Conservation (phyloP, 2,329 filamentous ascomycete species). For the Calonectria fujianensis region DNA sequence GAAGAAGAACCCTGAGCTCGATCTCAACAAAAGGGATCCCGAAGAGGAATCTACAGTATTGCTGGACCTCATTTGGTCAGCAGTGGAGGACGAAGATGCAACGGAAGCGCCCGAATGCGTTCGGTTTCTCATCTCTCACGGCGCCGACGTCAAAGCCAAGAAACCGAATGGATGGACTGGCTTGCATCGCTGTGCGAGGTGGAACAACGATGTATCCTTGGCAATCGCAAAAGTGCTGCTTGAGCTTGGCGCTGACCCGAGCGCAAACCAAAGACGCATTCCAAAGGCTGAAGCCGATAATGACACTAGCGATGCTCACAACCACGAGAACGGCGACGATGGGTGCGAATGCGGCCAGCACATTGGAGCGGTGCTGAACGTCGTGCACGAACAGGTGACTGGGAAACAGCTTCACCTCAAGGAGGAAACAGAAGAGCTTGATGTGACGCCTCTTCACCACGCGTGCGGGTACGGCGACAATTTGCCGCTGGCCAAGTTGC, state of each 20-base stretch:
- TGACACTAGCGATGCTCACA: not conserved
- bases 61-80: constrained; percentile 13
- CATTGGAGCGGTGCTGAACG: constrained; percentile 19
- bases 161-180: constrained; percentile 22
- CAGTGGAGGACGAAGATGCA: not conserved
- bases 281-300: not conserved
- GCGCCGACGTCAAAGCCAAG: constrained; percentile 20
- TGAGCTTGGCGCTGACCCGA: constrained; percentile 18
- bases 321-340: not conserved
- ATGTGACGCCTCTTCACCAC: constrained; percentile 35
- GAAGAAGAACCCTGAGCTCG: constrained; percentile 10
- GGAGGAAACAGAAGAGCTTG: constrained; percentile 19
- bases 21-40: constrained; percentile 29
- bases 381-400: constrained; percentile 7
- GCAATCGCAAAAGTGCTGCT: constrained; percentile 27
- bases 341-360: constrained; percentile 33
- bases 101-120: not conserved
- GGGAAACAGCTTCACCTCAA: not conserved
- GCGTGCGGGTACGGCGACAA: constrained; percentile 33
- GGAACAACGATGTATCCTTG: constrained; percentile 14
- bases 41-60: constrained; percentile 24
- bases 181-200: constrained; percentile 30
- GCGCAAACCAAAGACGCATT: not conserved
- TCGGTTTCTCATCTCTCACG: constrained; percentile 22
- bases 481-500: constrained; percentile 11